phyloP scores from a whole-genome alignment of 257 asterid genomes.

The Solanum gandarillasii region DNA sequence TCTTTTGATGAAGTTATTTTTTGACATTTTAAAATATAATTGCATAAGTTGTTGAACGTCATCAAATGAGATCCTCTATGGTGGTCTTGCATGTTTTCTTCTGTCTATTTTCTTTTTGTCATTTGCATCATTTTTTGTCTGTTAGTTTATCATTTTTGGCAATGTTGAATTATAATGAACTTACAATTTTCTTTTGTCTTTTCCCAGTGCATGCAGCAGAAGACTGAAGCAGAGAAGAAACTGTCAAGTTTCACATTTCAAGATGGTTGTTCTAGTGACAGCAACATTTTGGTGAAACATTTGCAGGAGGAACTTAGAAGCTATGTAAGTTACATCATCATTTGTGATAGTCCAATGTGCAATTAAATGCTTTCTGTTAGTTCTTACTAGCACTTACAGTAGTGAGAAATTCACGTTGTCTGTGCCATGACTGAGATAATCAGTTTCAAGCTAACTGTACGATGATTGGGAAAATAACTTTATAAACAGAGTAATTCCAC shows the following conservation, averaged over 20 bases:
- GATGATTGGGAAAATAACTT: not conserved
- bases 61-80: not conserved
- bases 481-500: not conserved
- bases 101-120: not conserved
- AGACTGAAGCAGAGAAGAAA: slow-evolving; percentile 49
- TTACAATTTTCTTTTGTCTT: slow-evolving; percentile 8
- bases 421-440: not conserved
- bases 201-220: slow-evolving; percentile 68
- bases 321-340: slow-evolving; percentile 49
- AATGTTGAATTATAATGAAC: slow-evolving; percentile 3
- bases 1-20: not conserved
- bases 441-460: not conserved
- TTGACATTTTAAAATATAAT: not conserved
- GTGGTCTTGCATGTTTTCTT: not conserved
- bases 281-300: slow-evolving; percentile 62
- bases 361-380: not conserved
- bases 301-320: slow-evolving; percentile 83
- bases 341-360: not conserved
- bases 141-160: not conserved
- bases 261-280: slow-evolving; percentile 49
- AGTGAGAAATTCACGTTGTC: not conserved
- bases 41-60: not conserved
- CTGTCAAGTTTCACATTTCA: slow-evolving; percentile 30
- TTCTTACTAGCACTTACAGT: not conserved
- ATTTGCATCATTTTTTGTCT: not conserved